These are phyloP conservation scores for Paecilomyces sp. DNA, from an alignment of 2,329 filamentous ascomycete genomes.

Conservation along the genomic window DNA sequence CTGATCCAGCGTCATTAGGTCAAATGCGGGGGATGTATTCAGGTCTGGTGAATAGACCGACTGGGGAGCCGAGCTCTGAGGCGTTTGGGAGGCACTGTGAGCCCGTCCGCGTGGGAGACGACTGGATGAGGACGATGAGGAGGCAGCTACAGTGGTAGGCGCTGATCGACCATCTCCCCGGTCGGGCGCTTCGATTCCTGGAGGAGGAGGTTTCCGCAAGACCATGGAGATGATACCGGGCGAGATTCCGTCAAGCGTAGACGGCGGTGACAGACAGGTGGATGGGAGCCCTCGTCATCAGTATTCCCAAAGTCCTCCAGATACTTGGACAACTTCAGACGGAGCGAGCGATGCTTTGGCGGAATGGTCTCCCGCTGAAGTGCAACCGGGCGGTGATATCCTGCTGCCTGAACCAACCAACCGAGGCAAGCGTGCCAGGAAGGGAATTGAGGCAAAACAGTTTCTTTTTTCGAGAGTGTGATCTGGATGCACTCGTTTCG, in stretches of 20 bases:
- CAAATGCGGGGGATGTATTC: slow-evolving; percentile 30
- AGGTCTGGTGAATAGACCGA: slow-evolving; percentile 31
- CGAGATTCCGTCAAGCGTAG: neutral
- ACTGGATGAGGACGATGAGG: slow-evolving; percentile 17
- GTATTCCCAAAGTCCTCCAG: neutral
- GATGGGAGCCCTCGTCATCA: neutral
- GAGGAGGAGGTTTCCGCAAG: slow-evolving; percentile 31
- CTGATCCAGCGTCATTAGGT: slow-evolving; percentile 30
- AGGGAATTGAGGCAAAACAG: neutral
- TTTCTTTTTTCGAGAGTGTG: neutral
- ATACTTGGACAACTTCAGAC: neutral
- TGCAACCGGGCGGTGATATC: neutral
- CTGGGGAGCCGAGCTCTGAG: slow-evolving; percentile 19
- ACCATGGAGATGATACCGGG: slow-evolving; percentile 24
- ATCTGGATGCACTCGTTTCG: neutral
- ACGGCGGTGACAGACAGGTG: neutral
- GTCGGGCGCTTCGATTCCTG: slow-evolving; percentile 24
- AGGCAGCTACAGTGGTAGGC: slow-evolving; percentile 15
- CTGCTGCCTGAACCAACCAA: neutral
- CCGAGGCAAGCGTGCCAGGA: neutral
- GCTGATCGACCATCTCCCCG: slow-evolving; percentile 23
- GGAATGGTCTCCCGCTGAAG: neutral
- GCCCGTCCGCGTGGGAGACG: slow-evolving; percentile 18
- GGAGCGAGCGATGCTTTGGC: neutral
- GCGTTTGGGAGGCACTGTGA: slow-evolving; percentile 20